These are phyloP conservation scores for Ophiognomonia clavigignenti-juglandacearum DNA, from an alignment of 2,329 filamentous ascomycete genomes.

Conservation along the genomic window DNA sequence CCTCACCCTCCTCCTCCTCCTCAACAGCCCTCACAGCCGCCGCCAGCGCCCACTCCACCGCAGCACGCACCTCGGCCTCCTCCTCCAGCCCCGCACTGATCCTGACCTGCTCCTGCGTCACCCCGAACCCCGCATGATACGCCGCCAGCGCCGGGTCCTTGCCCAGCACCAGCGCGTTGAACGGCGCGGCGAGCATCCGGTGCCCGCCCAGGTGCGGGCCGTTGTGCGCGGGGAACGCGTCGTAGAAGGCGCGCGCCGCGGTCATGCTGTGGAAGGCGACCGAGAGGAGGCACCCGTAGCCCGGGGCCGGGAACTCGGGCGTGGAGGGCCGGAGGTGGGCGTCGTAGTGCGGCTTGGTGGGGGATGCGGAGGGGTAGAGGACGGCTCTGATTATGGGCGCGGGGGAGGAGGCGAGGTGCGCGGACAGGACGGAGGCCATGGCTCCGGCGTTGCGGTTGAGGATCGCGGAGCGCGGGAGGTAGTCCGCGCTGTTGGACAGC, in stretches of 20 bases:
- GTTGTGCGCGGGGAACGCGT: conserved; percentile 41
- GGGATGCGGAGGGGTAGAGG: conserved; percentile 36
- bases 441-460: conserved; percentile 50
- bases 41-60: conserved; percentile 28
- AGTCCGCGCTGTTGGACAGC: conserved; percentile 42
- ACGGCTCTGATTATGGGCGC: conserved; percentile 36
- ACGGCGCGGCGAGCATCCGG: conserved; percentile 43
- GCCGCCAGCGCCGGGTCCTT: conserved; percentile 31
- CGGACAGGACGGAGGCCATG: conserved; percentile 38
- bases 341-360: conserved; percentile 31
- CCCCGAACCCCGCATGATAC: conserved; percentile 33
- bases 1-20: too few relatives aligned
- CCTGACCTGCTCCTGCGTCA: conserved; percentile 36
- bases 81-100: conserved; percentile 44
- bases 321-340: conserved; percentile 32
- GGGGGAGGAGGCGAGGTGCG: conserved; percentile 30
- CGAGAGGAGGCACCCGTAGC: conserved; percentile 50
- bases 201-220: conserved; percentile 52
- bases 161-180: conserved; percentile 39
- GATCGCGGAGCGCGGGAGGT: conserved; percentile 50
- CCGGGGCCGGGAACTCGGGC: conserved; percentile 41
- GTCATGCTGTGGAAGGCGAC: conserved; percentile 43
- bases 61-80: conserved; percentile 35
- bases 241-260: conserved; percentile 41
- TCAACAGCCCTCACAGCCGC: conserved; percentile 21